Base-by-base conservation (phyloP, 495 filamentous ascomycete species). In the Penicillium pulvis region DNA sequence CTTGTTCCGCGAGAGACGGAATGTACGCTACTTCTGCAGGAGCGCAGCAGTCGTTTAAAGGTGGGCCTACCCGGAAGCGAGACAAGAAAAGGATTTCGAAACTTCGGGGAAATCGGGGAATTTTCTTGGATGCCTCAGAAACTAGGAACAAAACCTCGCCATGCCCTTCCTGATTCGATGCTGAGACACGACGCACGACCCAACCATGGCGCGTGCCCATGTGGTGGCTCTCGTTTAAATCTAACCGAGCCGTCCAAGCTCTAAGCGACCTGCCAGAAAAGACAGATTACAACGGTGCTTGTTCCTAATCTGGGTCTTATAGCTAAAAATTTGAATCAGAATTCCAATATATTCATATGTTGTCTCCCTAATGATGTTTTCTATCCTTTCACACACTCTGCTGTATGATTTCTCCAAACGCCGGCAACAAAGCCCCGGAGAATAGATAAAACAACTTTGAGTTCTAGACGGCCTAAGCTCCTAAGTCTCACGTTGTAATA, bases 221-320 rank as follows among this genome's bases (percentile, higher is more conserved):
- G 28, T 31, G 33, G 31, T 6, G 20, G 17, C 23, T 31, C 53
- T 61, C 59, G 59, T 57, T 61, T 61, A 61, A 14, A 45, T 20
- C 36, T 61, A 61, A 61, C 59, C 59, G 59, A 61, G 35, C 53
- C 53, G 50, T 48, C 50, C 45, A 44, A 45, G 36, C 35, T 59
- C 55, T 62, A 62, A 62, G 59, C 59, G 59, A 62, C 28, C 28
- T 28, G 28, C 28, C 28, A 28, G 6, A 28, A 28, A 28, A 7
- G 6, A 28, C 28, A 44, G 42, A 44, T 44, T 41, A 17, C 36
- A 6, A 41, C 36, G n/a, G 11, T 12, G 36, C 2, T 12, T 41
- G n/a, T 41, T 41, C 36, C n/a, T 41, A 17, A 6, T 14, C 0
- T 41, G 23, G 24, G 5, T 14, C 8, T n/a, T 49, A 28, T 14